Evolutionary conservation across 1,284 basidiomycete genomes (phyloP), one percentile per base, ranked within the genome.

Genomic region (Anthracocystis panici-leucophaei): DNA sequence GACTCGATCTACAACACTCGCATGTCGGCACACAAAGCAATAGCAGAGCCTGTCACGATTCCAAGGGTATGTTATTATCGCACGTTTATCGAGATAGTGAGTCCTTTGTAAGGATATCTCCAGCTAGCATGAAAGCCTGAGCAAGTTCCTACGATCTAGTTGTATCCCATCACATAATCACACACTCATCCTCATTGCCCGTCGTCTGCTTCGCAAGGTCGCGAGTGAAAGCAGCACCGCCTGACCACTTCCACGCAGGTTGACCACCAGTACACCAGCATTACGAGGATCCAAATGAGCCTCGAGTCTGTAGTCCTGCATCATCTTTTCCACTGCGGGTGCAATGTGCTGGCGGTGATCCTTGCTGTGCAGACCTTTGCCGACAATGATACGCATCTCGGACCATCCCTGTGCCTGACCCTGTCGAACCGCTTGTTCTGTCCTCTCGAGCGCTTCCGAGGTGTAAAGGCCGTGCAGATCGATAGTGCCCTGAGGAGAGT

Each of bases 381-480:
- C 95, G 54, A 97, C 94, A 74, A 98, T 96, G 70, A 97, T 87
- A 61, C 90, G 89, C n/a, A 98, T 84, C 82, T 93, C 89, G 5
- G 87, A 80, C 62, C 91, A 89, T 0, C 92, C 92, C 46, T 89
- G 87, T 23, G 84, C 84, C 74, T 91, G 91, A 5, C 91, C 93
- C 48, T 90, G 87, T 74, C 90, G 86, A 27, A 96, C 89, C 11
- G 91, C 91, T 48, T 87, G 82, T 65, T 87, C 86, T 7, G 84
- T 84, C 18, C 82, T 75, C 45, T 82, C 81, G 27, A 87, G 79
- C 9, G 86, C 83, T 86, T 99, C 96, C 80, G 94, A 93, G 54
- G 96, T 94, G 85, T 93, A 97, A 8, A 99, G 87, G 1, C 94
- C 94, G 82, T 96, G 94, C 44, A 99, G 87, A 85, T 99, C 71